Evolutionary conservation across 1,284 basidiomycete species (phyloP), one percentile per base, ranked within the genome.

Genomic region (Sanghuangporus baumii): DNA sequence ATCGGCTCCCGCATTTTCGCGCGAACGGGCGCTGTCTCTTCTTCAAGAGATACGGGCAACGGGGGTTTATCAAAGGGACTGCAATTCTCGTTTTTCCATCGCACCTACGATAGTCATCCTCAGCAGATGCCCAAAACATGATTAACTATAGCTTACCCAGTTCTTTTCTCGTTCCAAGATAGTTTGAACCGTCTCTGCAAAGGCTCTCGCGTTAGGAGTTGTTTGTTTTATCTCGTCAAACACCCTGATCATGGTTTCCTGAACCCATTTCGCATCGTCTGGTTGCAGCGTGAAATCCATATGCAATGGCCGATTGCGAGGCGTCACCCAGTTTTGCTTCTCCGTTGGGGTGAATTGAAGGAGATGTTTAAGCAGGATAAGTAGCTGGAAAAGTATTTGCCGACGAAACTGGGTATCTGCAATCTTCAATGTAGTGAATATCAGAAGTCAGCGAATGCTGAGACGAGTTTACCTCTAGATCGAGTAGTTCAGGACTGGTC

Each of bases 331-430:
- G 40, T 77, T 73, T 0, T 80, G 76, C 68, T 92, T 91, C 6
- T 84, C 81, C 0, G 81, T 66, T 64, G 87, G 86, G 0, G 91
- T 92, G 73, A 93, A 93, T 2, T 80, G 85, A 20, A 90, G 79
- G 31, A 96, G 80, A 72, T 94, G 92, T 62, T 89, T 83, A 54
- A 94, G 82, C 6, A 94, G 79, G 58, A 96, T 91, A 41, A 95
- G 79, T 12, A 94, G 79, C 71, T 96, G 94, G 69, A 95, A 87
- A 31, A 96, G 79, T 71, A 95, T 85, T 75, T 96, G 94, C n/a
- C 93, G 87, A 23, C 94, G 88, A 76, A 96, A 96, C 66, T 89
- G 85, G 0, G 89, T 88, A 70, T 96, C 93, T 20, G 91, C 88
- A 63, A 96, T 85, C 91, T 94, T 67, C 62, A 67, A 50, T 59